phyloP scores from a whole-genome alignment of 352 stramenopile species.

The Globisporangium uncinulatum region DNA sequence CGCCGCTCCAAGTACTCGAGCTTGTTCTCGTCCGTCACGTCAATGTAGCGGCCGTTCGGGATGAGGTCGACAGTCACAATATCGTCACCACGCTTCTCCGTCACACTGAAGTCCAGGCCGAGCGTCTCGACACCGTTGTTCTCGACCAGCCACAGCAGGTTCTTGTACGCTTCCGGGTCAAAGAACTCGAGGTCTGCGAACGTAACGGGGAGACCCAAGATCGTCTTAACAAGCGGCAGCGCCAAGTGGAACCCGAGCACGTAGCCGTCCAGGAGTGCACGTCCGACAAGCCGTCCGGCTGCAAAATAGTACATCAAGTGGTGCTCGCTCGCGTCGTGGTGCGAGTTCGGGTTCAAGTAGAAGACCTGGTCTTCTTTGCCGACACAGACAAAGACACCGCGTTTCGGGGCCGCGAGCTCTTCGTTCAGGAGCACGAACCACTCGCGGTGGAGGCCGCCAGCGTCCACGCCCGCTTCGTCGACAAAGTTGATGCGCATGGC shows the following conservation, averaged over 20 bases:
- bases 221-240: conserved; percentile 89
- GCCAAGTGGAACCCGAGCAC: conserved; percentile 89
- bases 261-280: conserved; percentile 67
- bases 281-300: conserved; percentile 28
- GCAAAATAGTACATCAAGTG: conserved; percentile 32
- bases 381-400: conserved; percentile 23
- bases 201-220: conserved; percentile 92
- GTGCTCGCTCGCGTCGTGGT: conserved; percentile 16
- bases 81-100: conserved; percentile 11
- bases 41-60: conserved; percentile 43
- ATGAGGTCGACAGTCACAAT: conserved; percentile 32
- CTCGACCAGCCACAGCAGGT: conserved; percentile 37
- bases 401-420: conserved; percentile 17
- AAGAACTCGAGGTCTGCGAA: conserved; percentile 60
- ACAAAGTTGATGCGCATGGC: conserved; percentile 87
- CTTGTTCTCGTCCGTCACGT: conserved; percentile 94
- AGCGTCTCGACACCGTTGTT: conserved; percentile 27
- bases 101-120: conserved; percentile 33
- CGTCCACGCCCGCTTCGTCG: conserved; percentile 81
- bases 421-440: conserved; percentile 78
- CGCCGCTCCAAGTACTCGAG: no score
- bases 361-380: conserved; percentile 35
- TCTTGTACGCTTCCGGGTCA: conserved; percentile 43
- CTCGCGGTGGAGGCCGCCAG: conserved; percentile 88
- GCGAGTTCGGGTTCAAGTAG: conserved; percentile 28